phyloP scores from a whole-genome alignment of 495 filamentous ascomycete genomes.

The Aspergillus cavernicola region DNA sequence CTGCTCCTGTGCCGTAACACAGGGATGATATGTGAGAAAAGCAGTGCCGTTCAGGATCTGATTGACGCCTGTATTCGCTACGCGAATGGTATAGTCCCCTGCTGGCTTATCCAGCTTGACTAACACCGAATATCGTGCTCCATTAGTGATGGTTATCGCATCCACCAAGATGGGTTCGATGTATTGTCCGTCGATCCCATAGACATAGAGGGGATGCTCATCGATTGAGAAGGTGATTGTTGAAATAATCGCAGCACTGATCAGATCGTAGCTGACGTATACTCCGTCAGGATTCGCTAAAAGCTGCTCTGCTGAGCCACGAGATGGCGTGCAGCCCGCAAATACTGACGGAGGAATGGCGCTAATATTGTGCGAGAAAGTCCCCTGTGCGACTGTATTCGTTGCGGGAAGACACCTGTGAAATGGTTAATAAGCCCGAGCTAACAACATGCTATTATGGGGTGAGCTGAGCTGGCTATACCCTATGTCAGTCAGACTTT shows the following conservation, averaged over 20 bases:
- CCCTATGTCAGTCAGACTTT: conserved; percentile 47
- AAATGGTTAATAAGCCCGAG: not conserved
- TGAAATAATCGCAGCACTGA: conserved; percentile 24
- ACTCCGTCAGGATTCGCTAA: conserved; percentile 21
- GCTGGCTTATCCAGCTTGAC: conserved; percentile 31
- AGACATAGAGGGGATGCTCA: conserved; percentile 40
- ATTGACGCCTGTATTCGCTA: conserved; percentile 27
- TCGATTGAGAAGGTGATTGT: conserved; percentile 34
- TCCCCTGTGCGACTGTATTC: conserved; percentile 6
- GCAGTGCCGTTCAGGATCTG: conserved; percentile 37
- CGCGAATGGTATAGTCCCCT: conserved; percentile 37
- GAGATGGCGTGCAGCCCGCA: conserved; percentile 29
- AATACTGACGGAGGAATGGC: conserved; percentile 16
- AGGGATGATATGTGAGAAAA: conserved; percentile 23
- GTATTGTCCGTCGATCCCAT: conserved; percentile 42
- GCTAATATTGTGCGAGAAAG: conserved; percentile 14
- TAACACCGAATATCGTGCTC: conserved; percentile 37
- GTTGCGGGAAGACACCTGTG: conserved; percentile 14
- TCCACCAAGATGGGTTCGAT: conserved; percentile 33
- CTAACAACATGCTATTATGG: not conserved
- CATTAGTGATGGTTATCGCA: conserved; percentile 27
- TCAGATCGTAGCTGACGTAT: conserved; percentile 34
- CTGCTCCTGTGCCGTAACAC: not conserved
- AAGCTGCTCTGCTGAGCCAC: conserved; percentile 26
- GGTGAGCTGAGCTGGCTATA: conserved; percentile 24